Evolutionary conservation across 176 grass and related monocot species (phyloP), one percentile per base, ranked within the genome.

Genomic region (Zizania latifolia): DNA sequence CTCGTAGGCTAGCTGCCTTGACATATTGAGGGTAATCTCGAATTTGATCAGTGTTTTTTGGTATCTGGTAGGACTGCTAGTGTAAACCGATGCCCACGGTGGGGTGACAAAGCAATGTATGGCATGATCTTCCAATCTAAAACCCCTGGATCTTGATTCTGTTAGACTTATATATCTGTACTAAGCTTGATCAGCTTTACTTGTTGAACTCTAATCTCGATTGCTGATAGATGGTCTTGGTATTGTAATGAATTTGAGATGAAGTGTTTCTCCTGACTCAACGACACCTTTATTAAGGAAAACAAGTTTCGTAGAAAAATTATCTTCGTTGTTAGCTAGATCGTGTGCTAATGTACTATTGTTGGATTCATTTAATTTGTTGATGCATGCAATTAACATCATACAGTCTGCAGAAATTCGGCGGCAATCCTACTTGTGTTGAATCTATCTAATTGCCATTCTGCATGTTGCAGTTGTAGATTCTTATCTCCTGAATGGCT

Each of bases 1-100:
- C 85, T 26, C 74, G 75, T 13, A 78, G 85, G 74, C 53, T 83
- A 44, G 33, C 74, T 73, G 61, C 68, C 68, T 68, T 74, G 68
- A 79, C 32, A 22, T 86, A 50, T 59, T 87, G 74, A 79, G 4
- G 58, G 37, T 35, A 17, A 34, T 19, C 28, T 24, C 0, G 0
- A 29, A 10, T 28, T 33, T 31, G 73, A 3, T 23, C 6, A 9
- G 7, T 62, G 72, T 44, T 62, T 76, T 73, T 74, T 62, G 35
- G 27, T 74, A 45, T 8, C 24, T 13, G 72, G 3, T 58, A 46
- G 27, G 19, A 6, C 21, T 46, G 29, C 56, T 58, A 26, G 24
- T 54, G 64, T 31, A 51, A 60, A 74, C 62, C 43, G 10, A 80
- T 35, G 8, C 31, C 7, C 19, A n/a, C 16, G 39, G 1, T 2